phyloP scores from a whole-genome alignment of 139 green algal species.

The Tetradesmus obliquus region DNA sequence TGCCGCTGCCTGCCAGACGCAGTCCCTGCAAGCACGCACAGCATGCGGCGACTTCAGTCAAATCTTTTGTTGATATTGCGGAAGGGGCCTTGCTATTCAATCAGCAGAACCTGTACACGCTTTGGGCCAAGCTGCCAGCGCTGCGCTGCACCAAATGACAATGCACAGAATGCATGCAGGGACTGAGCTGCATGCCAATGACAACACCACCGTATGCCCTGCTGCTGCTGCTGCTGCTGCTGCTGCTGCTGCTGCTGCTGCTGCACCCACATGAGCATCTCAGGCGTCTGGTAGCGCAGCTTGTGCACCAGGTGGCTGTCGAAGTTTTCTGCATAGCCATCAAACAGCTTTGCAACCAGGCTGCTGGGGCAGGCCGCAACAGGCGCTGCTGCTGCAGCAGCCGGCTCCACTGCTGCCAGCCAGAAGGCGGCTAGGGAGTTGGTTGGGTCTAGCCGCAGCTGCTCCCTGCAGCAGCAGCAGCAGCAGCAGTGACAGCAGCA shows the following conservation, averaged over 20 bases:
- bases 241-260: constrained; percentile 1
- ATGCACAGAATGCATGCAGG: too few species aligned
- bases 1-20: constrained; percentile 16
- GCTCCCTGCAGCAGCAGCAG: constrained; percentile 44
- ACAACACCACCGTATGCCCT: too few species aligned
- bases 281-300: constrained; percentile 58
- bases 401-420: constrained; percentile 57
- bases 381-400: constrained; percentile 4
- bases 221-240: neutral
- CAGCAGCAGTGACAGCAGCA: neutral
- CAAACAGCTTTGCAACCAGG: constrained; percentile 65
- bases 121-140: too few species aligned
- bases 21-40: constrained; percentile 21
- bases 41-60: too few species aligned
- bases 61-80: too few species aligned
- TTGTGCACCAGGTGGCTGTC: constrained; percentile 63
- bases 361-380: constrained; percentile 22
- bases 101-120: too few species aligned
- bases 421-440: constrained; percentile 60
- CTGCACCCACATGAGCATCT: constrained; percentile 51
- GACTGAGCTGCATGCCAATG: too few species aligned
- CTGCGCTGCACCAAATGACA: too few species aligned
- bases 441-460: constrained; percentile 54
- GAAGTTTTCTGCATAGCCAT: constrained; percentile 67
- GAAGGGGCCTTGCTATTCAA: too few species aligned